Base-by-base conservation (phyloP, 257 asterid species). In the Forsythia viridissima region DNA sequence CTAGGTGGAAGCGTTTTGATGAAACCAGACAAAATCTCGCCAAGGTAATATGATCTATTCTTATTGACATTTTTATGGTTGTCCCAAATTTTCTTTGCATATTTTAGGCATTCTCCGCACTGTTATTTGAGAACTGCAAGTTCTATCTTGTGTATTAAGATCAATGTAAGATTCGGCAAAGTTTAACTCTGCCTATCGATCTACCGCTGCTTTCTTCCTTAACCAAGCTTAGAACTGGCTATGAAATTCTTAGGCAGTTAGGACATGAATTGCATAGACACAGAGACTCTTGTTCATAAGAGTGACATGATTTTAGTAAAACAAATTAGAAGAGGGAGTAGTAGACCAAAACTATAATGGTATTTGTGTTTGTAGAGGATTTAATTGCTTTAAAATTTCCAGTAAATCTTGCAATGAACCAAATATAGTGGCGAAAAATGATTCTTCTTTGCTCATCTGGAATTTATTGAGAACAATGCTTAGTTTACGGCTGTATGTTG, bases 1-100 rank as follows among this genome's bases (percentile, higher is more conserved):
- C 98, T 57, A 91, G 98, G 82, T 94, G 98, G 98, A 94, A 84
- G 79, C 98, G 97, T 21, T 94, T 85, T 59, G 98, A 94, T 65
- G 96, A 92, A 86, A 87, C 92, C 16, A 80, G 98, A 16, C 97
- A 92, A 79, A 81, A 73, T 72, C 96, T 87, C 72, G 94, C 96
- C 46, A 91, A 93, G 98, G 98, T 92, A 82, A 51, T 2, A 38
- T 37, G 6, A 12, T 66, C 67, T 52, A 21, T 72, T 30, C 12
- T 59, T 76, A 65, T 34, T 40, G 44, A 20, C 57, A 66, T 61
- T 74, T 51, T 52, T 67, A 36, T 66, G 72, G 44, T 55, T 70
- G 57, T 13, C 18, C 3, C 8, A 61, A 9, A 61, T 21, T 37
- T 24, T 24, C 37, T 24, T 10, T 24, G 67, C 15, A 63, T 63